Base-by-base conservation (phyloP, 305 asterid species). In the Salvia sclarea region DNA sequence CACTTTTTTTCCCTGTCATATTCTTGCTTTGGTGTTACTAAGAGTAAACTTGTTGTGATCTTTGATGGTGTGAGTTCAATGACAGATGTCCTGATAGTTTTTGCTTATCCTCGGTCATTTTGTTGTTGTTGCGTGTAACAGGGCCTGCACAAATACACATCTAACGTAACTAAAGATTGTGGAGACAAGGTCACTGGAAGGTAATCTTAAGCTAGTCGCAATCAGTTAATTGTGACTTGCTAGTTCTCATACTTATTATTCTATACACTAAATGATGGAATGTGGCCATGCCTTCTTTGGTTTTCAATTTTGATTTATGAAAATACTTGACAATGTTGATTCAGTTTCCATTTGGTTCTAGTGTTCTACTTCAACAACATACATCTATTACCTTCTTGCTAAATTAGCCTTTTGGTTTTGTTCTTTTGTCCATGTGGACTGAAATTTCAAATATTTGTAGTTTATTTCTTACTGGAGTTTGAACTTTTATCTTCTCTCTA, bases 101-200 rank as follows among this genome's bases (percentile, higher is more conserved):
- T 73, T 44, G 57, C 25, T 62, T 67, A 49, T 43, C 60, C 21
- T 66, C 68, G 57, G 74, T 57, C 64, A 7, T 61, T 73, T 72
- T 28, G 2, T n/a, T n/a, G n/a, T n/a, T n/a, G n/a, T n/a, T n/a
- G n/a, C n/a, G n/a, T 71, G 67, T 73, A 68, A 66, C 87, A 86
- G 95, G 94, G 55, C 68, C 70, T 65, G 55, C 79, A 74, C 58
- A 87, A 82, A 40, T 61, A 49, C 33, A 30, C 71, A 35, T 43
- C 73, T 60, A 80, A 67, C 69, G 49, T 78, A 74, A 73, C 72
- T 38, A 41, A 73, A 41, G 86, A 85, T 56, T 57, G 78, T 66
- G 85, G 85, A 83, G 77, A 77, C 67, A 74, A 78, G 76, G 96
- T 84, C 47, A 70, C 81, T 70, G 69, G 53, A 30, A 74, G 48